Conservation (phyloP, 2,329 filamentous ascomycete species). For the Phoma sp. region DNA sequence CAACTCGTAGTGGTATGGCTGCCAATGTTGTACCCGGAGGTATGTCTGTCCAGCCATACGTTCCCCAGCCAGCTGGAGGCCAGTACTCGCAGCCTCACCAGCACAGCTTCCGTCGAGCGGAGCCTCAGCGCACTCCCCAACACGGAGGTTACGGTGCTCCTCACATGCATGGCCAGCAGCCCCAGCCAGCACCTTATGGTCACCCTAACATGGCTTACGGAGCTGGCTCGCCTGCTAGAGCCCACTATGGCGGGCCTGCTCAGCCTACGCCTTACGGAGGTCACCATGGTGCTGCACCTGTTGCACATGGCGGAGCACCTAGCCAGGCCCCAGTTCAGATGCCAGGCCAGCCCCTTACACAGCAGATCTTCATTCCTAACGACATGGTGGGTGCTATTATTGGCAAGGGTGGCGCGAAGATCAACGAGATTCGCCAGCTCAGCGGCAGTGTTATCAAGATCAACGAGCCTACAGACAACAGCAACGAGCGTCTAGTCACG, state of each 20-base stretch:
- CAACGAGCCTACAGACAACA: constrained; percentile 98
- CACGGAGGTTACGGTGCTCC: constrained; percentile 68
- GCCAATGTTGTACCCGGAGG: constrained; percentile 93
- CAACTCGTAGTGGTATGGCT: constrained; percentile 89
- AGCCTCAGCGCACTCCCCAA: constrained; percentile 74
- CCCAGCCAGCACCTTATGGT: constrained; percentile 47
- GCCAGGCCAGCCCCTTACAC: constrained; percentile 82
- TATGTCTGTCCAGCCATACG: constrained; percentile 99
- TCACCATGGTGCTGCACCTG: constrained; percentile 57
- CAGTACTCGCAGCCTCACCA: constrained; percentile 93
- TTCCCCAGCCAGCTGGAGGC: constrained; percentile 88
- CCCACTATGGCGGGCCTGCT: constrained; percentile 77
- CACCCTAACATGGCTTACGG: constrained; percentile 81
- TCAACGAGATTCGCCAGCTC: constrained; percentile 97
- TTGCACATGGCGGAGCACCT: constrained; percentile 71
- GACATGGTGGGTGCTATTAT: constrained; percentile 99
- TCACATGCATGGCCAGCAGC: constrained; percentile 73
- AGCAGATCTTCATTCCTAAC: constrained; percentile 99
- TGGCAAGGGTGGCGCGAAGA: constrained; percentile 97
- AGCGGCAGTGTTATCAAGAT: constrained; percentile 99
- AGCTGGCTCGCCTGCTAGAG: constrained; percentile 69
- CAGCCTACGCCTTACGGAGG: constrained; percentile 73
- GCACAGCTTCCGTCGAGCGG: constrained; percentile 79
- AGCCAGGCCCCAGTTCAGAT: constrained; percentile 69
- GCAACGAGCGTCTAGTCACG: constrained; percentile 95